Evolutionary conservation across 1,139 yeast genomes (phyloP).

Genomic region (Yamadazyma taylorii): DNA sequence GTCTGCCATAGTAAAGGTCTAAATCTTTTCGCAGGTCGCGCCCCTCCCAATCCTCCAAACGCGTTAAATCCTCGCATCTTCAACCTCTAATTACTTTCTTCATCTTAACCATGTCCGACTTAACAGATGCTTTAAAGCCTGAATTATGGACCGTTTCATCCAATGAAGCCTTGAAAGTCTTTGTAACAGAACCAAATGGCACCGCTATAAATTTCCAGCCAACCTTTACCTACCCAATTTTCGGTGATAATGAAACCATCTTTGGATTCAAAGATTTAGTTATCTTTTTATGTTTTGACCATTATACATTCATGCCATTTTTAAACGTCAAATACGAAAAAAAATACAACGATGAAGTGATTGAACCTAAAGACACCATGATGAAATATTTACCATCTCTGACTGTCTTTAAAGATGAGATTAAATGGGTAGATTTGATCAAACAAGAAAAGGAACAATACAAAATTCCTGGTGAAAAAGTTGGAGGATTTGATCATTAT

Average conservation of each 20-base stretch:
- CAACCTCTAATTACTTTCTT: not conserved
- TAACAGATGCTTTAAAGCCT: constrained; percentile 39
- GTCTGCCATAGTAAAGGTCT: not conserved
- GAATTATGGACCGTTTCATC: constrained; percentile 71
- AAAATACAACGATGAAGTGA: constrained; percentile 51
- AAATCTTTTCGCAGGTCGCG: too few relatives aligned
- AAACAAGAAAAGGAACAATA: constrained; percentile 46
- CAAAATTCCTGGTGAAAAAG: constrained; percentile 49
- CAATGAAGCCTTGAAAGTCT: constrained; percentile 60
- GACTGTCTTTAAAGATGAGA: constrained; percentile 63
- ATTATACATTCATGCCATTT: constrained; percentile 46
- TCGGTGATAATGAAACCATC: constrained; percentile 86
- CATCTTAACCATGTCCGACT: constrained; percentile 1
- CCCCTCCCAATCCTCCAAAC: not conserved
- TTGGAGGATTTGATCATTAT: constrained; percentile 34
- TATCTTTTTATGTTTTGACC: constrained; percentile 48
- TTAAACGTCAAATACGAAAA: constrained; percentile 56
- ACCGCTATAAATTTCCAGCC: constrained; percentile 65
- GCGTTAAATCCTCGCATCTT: not conserved
- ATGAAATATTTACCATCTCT: constrained; percentile 59
- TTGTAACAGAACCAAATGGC: constrained; percentile 52
- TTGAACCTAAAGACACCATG: constrained; percentile 53
- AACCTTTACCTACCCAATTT: constrained; percentile 84
- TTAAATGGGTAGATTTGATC: constrained; percentile 59
- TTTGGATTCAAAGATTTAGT: constrained; percentile 77